Percentiles rank a stretch among this genome's conserved stretches.
Conservation (phyloP, 179 eudicot species). For the Camellia oleifera region DNA sequence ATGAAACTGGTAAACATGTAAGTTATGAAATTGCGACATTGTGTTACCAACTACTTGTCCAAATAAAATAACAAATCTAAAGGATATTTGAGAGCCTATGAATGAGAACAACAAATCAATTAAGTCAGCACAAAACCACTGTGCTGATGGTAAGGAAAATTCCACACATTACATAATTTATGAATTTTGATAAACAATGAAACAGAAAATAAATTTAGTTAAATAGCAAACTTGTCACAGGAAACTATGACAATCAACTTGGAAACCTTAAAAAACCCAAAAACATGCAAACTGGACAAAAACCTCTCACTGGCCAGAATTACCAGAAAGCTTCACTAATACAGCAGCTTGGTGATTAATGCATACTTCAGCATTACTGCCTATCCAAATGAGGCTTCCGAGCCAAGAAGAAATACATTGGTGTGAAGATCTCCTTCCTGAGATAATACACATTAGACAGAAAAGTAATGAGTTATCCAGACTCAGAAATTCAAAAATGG, state of each 20-base stretch:
- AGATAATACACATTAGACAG: slow-evolving; percentile 8
- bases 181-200: neutral
- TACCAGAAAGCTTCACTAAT: neutral
- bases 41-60: no score
- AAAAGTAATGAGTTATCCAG: neutral
- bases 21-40: no score
- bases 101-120: neutral
- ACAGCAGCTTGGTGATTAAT: neutral
- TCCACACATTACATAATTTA: neutral
- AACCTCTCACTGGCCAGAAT: neutral
- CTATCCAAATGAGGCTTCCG: slow-evolving; percentile 55
- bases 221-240: neutral
- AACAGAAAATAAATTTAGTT: neutral
- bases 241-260: neutral
- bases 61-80: neutral
- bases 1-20: no score
- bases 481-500: neutral
- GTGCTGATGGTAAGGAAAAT: neutral
- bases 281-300: neutral
- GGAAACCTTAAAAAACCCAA: neutral
- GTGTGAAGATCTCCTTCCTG: slow-evolving; percentile 92
- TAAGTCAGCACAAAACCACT: neutral
- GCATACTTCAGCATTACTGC: slow-evolving; percentile 18
- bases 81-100: neutral
- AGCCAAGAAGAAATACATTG: slow-evolving; percentile 83